These are phyloP conservation scores for Dorcoceras hygrometricum DNA, from an alignment of 257 asterid species.

Conservation along the genomic window DNA sequence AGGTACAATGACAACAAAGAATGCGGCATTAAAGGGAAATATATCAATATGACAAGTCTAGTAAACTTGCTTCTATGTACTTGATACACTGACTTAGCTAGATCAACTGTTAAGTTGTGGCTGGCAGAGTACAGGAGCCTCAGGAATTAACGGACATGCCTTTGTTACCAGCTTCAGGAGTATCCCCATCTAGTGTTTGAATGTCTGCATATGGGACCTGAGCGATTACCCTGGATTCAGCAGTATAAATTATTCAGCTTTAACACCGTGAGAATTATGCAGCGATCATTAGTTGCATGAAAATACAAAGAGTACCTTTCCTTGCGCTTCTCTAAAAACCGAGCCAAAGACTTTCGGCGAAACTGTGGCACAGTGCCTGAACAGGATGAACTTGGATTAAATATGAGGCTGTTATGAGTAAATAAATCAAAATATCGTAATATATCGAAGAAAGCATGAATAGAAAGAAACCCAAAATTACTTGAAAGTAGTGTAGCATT, in stretches of 20 bases:
- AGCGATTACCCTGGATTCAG: slow-evolving; percentile 43
- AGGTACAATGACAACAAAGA: background rate
- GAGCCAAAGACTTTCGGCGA: slow-evolving; percentile 82
- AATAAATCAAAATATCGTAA: background rate
- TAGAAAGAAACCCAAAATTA: slow-evolving; percentile 20
- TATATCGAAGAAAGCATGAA: background rate
- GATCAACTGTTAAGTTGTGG: slow-evolving; percentile 30
- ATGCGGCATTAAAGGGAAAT: background rate
- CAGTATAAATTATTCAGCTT: slow-evolving; percentile 5
- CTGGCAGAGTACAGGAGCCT: slow-evolving; percentile 43
- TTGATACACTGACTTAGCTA: slow-evolving; percentile 9
- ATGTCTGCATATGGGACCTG: slow-evolving; percentile 49
- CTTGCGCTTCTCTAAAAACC: slow-evolving; percentile 90
- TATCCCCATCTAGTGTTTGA: slow-evolving; percentile 40
- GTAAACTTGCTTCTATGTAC: background rate
- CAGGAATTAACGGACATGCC: slow-evolving; percentile 47
- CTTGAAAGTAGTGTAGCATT: slow-evolving; percentile 43
- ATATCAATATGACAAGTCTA: background rate
- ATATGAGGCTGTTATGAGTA: background rate
- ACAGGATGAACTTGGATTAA: background rate
- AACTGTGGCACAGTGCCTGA: slow-evolving; percentile 81
- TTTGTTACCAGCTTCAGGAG: slow-evolving; percentile 35
- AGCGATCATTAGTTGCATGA: background rate
- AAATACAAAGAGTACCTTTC: slow-evolving; percentile 55
- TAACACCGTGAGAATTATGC: background rate